Conservation (phyloP, 2,329 filamentous ascomycete species). For the Biscogniauxia mediterranea region DNA sequence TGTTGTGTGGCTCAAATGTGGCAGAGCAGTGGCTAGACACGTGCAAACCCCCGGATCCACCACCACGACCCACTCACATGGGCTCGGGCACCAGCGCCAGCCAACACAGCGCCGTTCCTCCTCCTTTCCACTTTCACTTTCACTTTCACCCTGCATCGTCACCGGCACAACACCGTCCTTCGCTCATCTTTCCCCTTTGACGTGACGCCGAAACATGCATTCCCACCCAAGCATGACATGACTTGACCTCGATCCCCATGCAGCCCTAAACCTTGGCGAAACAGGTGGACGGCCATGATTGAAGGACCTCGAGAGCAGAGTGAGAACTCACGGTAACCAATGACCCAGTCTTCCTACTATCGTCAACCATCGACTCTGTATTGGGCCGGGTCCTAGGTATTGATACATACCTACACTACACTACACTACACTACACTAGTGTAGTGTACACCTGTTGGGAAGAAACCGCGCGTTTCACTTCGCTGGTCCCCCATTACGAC, state of each 20-base stretch:
- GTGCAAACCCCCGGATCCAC: neutral
- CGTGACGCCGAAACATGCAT: neutral
- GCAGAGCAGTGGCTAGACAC: neutral
- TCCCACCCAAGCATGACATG: neutral
- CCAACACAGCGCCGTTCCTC: neutral
- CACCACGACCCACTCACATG: neutral
- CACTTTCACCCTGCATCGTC: neutral
- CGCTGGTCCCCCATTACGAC: too few species aligned
- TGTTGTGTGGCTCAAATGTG: neutral
- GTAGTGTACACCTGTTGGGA: neutral
- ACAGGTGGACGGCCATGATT: neutral
- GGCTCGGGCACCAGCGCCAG: neutral
- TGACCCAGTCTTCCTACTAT: neutral
- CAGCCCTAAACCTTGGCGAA: neutral
- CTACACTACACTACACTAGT: too few species aligned
- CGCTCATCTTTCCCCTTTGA: too few species aligned
- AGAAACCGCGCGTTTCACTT: neutral
- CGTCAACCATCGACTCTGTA: neutral
- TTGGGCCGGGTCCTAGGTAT: neutral
- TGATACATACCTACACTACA: too few species aligned
- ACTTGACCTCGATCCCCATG: neutral
- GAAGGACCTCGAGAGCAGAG: neutral
- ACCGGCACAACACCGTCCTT: neutral
- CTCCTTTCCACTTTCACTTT: too few species aligned
- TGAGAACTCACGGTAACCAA: neutral